Base-by-base conservation (phyloP, 2,329 filamentous ascomycete genomes). In the Didymellaceae sp. region DNA sequence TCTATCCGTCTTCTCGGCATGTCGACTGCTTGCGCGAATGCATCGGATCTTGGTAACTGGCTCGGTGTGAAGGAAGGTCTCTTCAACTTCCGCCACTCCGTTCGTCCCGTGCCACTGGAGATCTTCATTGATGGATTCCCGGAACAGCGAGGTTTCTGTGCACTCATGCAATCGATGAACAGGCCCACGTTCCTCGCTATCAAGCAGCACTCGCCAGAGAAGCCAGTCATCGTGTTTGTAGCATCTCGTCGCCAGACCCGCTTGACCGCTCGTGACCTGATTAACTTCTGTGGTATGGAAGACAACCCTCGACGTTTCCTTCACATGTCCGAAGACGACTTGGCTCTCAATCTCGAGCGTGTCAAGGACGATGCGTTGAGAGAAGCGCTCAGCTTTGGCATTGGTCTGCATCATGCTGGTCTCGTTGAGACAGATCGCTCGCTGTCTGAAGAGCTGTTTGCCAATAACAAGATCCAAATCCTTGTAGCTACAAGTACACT, bases 91-190 rank as follows among this genome's bases (percentile, higher is more conserved):
- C 85, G 91, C 21, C 94, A 99, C 69, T 97, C 92, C 0, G 95
- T 99, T 26, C 90, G 94, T 18, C 94, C 95, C 2, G 95, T 99
- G 8, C 94, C 95, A 0, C 75, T 99, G 30, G 93, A 99, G 71
- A 90, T 97, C 33, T 99, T 90, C 74, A 99, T 99, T 60, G 94
- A 99, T 70, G 95, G 94, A 0, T 99, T 99, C 70, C 92, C 94
- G 0, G 91, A 97, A 67, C 88, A 94, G 61, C 85, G 93, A 52
- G 94, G 94, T 0, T 99, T 99, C 77, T 97, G 93, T 65, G 91
- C 94, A 0, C 76, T 99, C 59, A 99, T 99, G 94, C 93, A 97
- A 75, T 96, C 91, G 0, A 99, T 99, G 94, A 99, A 99, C 68
- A 84, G 94, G 6, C 94, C 94, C 2, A 97, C 94, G 0, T 99